Evolutionary conservation across 2,329 filamentous ascomycete genomes (phyloP), one percentile per base, ranked within the genome.

Genomic region (Nemania serpens): DNA sequence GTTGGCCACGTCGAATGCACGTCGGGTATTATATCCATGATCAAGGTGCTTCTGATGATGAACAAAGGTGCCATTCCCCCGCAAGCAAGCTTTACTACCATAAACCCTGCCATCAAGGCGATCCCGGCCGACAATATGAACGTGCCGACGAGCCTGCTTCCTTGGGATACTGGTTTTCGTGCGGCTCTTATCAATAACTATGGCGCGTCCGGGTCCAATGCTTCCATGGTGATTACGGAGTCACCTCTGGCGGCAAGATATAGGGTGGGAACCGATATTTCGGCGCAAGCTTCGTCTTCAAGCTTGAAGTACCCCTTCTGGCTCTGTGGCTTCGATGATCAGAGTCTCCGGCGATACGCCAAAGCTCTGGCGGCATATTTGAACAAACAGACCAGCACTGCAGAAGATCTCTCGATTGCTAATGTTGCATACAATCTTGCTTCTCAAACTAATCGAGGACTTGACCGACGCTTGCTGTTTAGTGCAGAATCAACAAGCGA

Each of bases 1-100:
- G 54, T 77, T 39, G 75, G 76, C 0, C 76, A 78, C 49, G 64
- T 66, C 9, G 75, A 77, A 62, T 67, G 68, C 10, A 69, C 73
- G 0, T 74, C 71, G 0, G 75, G 74, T 18, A 59, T 74, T 2
- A 61, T 71, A 0, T 59, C 66, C 0, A 47, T 75, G 6, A 69
- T 77, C 54, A 78, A 78, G 62, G 53, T 68, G 1, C 46, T 77
- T 1, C 46, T 75, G 6, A 71, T 72, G 66, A 65, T 75, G 29
- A 56, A 66, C 11, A 45, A 68, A 1, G 54, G 62, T 2, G 25
- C 29, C 4, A 70, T 78, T 5, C 73, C 76, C 0, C 65, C 72
- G 0, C 76, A 78, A 55, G 70, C 75, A 5, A 74, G 71, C 58
- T 75, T 75, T 59, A 41, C 37, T 0, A 66, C 46, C 0, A 53